phyloP scores from a whole-genome alignment of 345 rosid genomes.

The Acer saccharum region DNA sequence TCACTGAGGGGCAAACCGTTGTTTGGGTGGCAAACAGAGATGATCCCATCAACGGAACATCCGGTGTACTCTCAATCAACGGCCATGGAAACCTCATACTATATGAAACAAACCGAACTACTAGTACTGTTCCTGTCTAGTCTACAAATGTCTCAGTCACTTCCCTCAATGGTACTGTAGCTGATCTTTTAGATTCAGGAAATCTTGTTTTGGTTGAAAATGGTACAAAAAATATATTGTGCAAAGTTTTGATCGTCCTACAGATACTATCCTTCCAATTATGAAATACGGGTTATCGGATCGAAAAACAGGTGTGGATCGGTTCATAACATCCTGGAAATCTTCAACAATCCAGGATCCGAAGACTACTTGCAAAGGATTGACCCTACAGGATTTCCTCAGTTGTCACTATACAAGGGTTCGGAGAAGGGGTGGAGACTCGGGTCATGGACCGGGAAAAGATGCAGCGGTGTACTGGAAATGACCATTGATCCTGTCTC shows the following conservation, averaged over 20 bases:
- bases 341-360: conserved; percentile 48
- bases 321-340: conserved; percentile 56
- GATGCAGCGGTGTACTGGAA: conserved; percentile 53
- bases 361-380: conserved; percentile 47
- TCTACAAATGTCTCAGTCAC: conserved; percentile 41
- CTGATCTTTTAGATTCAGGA: conserved; percentile 61
- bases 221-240: conserved; percentile 25
- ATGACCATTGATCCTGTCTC: not conserved
- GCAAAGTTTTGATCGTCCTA: conserved; percentile 79
- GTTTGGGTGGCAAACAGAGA: conserved; percentile 90
- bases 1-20: conserved; percentile 41
- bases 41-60: conserved; percentile 43
- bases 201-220: conserved; percentile 54
- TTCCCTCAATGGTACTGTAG: conserved; percentile 23
- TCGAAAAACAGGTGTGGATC: conserved; percentile 29
- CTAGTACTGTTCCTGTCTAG: conserved; percentile 46
- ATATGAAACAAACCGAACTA: conserved; percentile 19
- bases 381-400: conserved; percentile 49
- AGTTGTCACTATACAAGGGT: conserved; percentile 48
- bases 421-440: conserved; percentile 39
- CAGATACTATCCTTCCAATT: conserved; percentile 55
- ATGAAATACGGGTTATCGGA: conserved; percentile 64
- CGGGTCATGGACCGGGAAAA: conserved; percentile 64
- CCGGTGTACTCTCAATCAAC: conserved; percentile 45
- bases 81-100: conserved; percentile 45